Base-by-base conservation (phyloP, 108 stramenopile species). In the Cyclotella baltica region DNA sequence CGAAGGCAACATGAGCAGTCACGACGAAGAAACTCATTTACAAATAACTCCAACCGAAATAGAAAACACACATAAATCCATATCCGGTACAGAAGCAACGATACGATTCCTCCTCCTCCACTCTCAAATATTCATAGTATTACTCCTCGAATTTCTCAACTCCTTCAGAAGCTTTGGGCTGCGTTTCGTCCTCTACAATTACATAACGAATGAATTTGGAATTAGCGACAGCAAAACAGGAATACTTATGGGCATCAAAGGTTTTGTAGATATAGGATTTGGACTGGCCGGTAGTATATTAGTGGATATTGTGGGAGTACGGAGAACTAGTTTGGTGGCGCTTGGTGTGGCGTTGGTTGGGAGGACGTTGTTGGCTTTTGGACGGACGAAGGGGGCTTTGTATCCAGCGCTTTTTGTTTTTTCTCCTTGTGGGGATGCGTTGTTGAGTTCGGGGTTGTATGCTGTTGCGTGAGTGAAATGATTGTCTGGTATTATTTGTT, bases 191-290 rank as follows among this genome's bases (percentile, higher is more conserved):
- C 56, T 67, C 28, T 78, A 83, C 57, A 74, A 58, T 37, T 83
- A 79, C 51, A 43, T 78, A 4, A 83, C 83, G 1, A 83, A 83
- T 53, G 83, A 83, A 55, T 83, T 58, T 28, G 77, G 77, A 3
- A 59, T 74, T 11, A 27, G 34, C 0, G 83, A 83, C 58, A 36
- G 40, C 0, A 3, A 67, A 3, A 73, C 83, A 2, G 83, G 76
- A 3, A 25, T 20, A 33, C 31, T 83, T 18, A 36, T 83, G 57
- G 83, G 83, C 28, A 48, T 69, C 3, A 73, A 78, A 25, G 78
- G 71, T 52, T 57, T 78, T 40, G 61, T 83, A 20, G 72, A 83
- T 63, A 72, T 83, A n/a, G 36, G 36, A 15, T 67, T 83, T 16
- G 83, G 76, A 0, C 30, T 72, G 0, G 4, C 52, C 0, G 83